These are phyloP conservation scores for Neospermospora avenae DNA, from an alignment of 2,329 filamentous ascomycete genomes.

Conservation along the genomic window DNA sequence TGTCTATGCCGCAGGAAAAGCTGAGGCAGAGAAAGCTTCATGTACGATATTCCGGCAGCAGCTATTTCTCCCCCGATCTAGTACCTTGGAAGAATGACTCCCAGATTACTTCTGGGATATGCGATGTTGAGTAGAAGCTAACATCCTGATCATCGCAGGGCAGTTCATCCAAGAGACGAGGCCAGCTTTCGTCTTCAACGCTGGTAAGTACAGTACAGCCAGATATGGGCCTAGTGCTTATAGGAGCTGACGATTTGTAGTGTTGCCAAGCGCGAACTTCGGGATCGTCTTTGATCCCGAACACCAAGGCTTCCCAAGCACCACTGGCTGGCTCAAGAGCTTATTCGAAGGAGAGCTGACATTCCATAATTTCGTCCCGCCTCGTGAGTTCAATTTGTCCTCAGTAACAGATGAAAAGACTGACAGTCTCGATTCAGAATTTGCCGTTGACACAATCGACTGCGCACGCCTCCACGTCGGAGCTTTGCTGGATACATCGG, in stretches of 20 bases:
- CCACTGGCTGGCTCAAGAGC: conserved; percentile 23
- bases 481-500: conserved; percentile 29
- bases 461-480: conserved; percentile 33
- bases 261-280: conserved; percentile 21
- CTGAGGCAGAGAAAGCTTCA: conserved; percentile 36
- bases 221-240: neutral
- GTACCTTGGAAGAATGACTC: no score
- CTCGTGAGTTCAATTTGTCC: conserved; percentile 7
- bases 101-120: no score
- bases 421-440: neutral
- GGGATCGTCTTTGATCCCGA: conserved; percentile 15
- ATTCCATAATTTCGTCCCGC: conserved; percentile 6
- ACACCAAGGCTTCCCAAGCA: conserved; percentile 10
- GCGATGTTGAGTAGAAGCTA: no score
- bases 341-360: conserved; percentile 28
- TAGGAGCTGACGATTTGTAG: neutral
- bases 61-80: no score
- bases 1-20: conserved; percentile 41
- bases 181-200: conserved; percentile 31
- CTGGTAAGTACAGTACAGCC: neutral
- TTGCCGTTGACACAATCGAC: conserved; percentile 17
- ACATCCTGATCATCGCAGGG: conserved; percentile 29
- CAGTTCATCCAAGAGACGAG: conserved; percentile 37
- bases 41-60: no score
- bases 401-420: neutral